Conservation (phyloP, 805 yeast genomes). For the Komagataella pseudopastoris region DNA sequence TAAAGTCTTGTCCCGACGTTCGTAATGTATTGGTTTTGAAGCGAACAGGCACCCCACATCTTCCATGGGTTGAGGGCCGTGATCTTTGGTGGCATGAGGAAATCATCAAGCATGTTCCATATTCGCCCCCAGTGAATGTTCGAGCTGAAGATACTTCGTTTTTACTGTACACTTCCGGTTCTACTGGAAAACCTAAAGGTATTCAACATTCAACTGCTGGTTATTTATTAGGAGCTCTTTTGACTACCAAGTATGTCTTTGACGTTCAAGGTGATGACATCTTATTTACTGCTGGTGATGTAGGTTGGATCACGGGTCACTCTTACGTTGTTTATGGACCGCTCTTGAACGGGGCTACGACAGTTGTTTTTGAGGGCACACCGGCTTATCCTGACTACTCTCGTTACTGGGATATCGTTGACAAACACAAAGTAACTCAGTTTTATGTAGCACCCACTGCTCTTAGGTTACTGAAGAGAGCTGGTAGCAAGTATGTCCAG, state of each 20-base stretch:
- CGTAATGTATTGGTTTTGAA: conserved; percentile 57
- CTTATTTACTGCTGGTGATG: conserved; percentile 80
- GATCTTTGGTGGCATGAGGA: conserved; percentile 75
- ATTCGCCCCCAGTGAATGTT: conserved; percentile 63
- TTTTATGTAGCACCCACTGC: conserved; percentile 84
- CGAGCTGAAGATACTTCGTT: conserved; percentile 74
- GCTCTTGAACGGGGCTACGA: conserved; percentile 58
- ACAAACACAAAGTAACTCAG: conserved; percentile 58
- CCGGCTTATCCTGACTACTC: conserved; percentile 77
- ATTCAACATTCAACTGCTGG: conserved; percentile 76
- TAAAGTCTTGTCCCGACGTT: conserved; percentile 51
- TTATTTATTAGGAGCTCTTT: conserved; percentile 56
- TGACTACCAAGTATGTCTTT: conserved; percentile 65
- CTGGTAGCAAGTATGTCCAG: conserved; percentile 52
- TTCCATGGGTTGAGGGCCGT: conserved; percentile 38
- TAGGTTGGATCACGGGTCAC: conserved; percentile 89
- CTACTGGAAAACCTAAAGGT: conserved; percentile 85
- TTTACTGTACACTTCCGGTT: conserved; percentile 74
- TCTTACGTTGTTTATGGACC: conserved; percentile 79
- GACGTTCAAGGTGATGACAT: conserved; percentile 66
- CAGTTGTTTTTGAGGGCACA: conserved; percentile 76
- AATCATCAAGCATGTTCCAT: conserved; percentile 48
- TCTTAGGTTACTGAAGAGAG: conserved; percentile 58
- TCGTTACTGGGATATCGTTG: conserved; percentile 70
- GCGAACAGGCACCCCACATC: conserved; percentile 51